phyloP scores from a whole-genome alignment of 352 stramenopile species.

The Phytopythium delawarense region DNA sequence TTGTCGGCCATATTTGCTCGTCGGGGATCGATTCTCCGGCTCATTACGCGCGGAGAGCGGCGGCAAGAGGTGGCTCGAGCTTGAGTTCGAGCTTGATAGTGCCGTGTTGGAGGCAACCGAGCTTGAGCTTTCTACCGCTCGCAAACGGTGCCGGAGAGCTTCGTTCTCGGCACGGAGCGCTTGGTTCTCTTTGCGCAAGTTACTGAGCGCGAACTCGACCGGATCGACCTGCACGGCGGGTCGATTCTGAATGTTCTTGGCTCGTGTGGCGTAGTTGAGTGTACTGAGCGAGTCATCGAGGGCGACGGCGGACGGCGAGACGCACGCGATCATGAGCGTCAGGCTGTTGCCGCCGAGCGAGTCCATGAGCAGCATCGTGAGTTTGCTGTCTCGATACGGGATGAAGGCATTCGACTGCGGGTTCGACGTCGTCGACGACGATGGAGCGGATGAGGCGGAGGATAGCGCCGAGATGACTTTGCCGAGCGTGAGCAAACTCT shows the following conservation, averaged over 20 bases:
- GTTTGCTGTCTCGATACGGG: constrained; percentile 81
- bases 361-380: constrained; percentile 86
- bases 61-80: background rate
- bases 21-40: constrained; percentile 6
- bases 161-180: constrained; percentile 52
- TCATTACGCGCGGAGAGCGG: background rate
- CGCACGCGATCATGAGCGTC: constrained; percentile 82
- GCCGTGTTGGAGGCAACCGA: background rate
- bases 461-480: constrained; percentile 80
- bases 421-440: background rate
- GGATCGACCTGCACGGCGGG: constrained; percentile 68
- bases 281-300: constrained; percentile 82
- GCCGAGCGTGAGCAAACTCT: constrained; percentile 71
- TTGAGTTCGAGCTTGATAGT: background rate
- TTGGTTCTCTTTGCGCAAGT: constrained; percentile 64
- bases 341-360: constrained; percentile 77
- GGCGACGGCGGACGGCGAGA: constrained; percentile 49
- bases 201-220: constrained; percentile 52
- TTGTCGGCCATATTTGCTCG: constrained; percentile 6
- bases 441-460: background rate
- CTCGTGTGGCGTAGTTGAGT: constrained; percentile 80
- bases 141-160: constrained; percentile 44
- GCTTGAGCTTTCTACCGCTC: constrained; percentile 2
- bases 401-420: constrained; percentile 45
- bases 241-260: constrained; percentile 86